These are phyloP conservation scores for Saccharata proteae DNA, from an alignment of 2,329 filamentous ascomycete genomes.

Conservation along the genomic window DNA sequence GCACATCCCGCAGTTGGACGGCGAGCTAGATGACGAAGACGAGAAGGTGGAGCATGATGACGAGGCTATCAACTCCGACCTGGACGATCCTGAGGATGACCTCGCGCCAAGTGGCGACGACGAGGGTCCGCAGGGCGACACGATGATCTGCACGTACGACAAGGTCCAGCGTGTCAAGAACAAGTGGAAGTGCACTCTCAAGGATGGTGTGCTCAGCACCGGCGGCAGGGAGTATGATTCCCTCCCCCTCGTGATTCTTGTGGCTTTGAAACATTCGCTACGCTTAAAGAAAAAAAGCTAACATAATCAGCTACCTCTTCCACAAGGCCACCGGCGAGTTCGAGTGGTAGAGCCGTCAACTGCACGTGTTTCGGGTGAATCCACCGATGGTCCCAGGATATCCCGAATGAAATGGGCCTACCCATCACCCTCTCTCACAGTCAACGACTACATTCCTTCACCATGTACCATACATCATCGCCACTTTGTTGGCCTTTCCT, in stretches of 20 bases:
- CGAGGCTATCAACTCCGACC: constrained; percentile 95
- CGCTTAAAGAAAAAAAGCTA: too few species aligned
- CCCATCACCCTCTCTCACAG: too few species aligned
- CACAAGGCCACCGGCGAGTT: constrained; percentile 96
- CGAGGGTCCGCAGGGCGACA: constrained; percentile 70
- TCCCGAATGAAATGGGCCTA: too few species aligned
- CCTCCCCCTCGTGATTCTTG: background rate
- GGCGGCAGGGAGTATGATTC: constrained; percentile 72
- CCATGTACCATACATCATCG: too few species aligned
- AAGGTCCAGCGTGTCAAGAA: constrained; percentile 99
- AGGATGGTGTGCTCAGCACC: constrained; percentile 88
- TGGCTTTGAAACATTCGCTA: background rate
- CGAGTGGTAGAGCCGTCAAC: constrained; percentile 92
- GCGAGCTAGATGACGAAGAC: constrained; percentile 38
- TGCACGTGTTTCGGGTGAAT: too few species aligned
- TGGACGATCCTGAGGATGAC: constrained; percentile 88
- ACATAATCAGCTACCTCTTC: constrained; percentile 64
- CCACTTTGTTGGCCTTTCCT: too few species aligned
- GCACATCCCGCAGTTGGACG: constrained; percentile 39
- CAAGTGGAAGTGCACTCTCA: constrained; percentile 91
- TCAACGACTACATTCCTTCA: too few species aligned
- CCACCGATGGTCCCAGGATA: too few species aligned
- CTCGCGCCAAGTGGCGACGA: constrained; percentile 72
- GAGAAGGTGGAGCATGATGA: constrained; percentile 55
- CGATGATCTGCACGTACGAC: constrained; percentile 98